Base-by-base conservation (phyloP, 768 basidiomycete species). In the Fomitopsis serialis region DNA sequence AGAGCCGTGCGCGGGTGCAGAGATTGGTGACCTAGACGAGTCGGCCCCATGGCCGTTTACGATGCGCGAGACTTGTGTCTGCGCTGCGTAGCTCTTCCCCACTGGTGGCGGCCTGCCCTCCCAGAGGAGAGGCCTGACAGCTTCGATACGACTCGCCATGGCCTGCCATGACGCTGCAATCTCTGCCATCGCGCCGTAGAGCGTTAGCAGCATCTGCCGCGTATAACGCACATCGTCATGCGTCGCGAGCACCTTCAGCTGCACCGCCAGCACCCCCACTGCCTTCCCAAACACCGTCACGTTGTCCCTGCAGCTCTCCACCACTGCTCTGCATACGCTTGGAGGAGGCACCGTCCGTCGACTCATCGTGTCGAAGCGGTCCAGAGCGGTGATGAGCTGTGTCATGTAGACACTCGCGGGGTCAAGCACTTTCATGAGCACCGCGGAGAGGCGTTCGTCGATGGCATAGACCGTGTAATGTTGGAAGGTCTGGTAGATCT, bases 171-270 rank as follows among this genome's bases (percentile, higher is more conserved):
- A 85, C 57, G 77, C 76, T 1, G 88, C 83, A 42, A 98, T 82
- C 68, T 99, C 97, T 6, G 87, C 89, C 61, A 86, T 83, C 13
- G 92, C 88, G 9, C 92, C 94, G 63, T 93, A 94, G 34, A 98
- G 75, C 68, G 91, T 86, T 52, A 97, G 70, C 29, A 96, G 70
- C 65, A 98, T 81, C 61, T 90, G 90, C 32, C 95, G 76, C 48
- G 92, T 82, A 68, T 90, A 95, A 17, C 95, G 82, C n/a, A 85
- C 78, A 68, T 97, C 92, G 54, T 91, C 89, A 36, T 79, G 75
- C 21, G 79, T 77, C 15, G 82, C 80, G 3, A 89, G 72, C n/a
- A 85, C 81, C 66, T 85, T 86, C 48, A 96, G 75, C 69, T 97
- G 94, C 22, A 92, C 70, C 35, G 81, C 72, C 37, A 98, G 74